A percentile compares a stretch with the other conserved stretches of the same genome.
Evolutionary conservation across 352 stramenopile genomes (phyloP).

Genomic region (Pythium coloratum): DNA sequence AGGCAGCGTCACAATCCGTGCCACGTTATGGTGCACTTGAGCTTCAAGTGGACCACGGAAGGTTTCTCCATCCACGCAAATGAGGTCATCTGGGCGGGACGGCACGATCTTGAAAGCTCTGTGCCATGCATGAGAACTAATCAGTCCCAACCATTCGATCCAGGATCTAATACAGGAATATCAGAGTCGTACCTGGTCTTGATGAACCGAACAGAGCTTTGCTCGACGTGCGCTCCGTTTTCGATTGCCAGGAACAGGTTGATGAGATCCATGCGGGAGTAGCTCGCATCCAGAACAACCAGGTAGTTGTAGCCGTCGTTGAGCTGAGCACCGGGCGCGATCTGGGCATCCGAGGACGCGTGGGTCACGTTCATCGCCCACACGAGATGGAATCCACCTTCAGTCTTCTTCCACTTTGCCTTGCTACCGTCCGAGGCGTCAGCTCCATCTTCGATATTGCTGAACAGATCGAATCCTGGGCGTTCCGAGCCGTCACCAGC

Average conservation of each 20-base stretch:
- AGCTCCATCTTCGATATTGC: slow-evolving; percentile 36
- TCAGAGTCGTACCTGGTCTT: slow-evolving; percentile 38
- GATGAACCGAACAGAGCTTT: slow-evolving; percentile 47
- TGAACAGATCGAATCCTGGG: slow-evolving; percentile 50
- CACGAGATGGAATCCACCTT: slow-evolving; percentile 35
- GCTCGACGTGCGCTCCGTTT: slow-evolving; percentile 43
- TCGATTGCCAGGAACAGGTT: slow-evolving; percentile 60
- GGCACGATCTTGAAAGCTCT: slow-evolving; percentile 52
- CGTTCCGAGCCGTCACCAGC: slow-evolving; percentile 16
- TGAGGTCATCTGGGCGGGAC: slow-evolving; percentile 35
- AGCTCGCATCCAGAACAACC: slow-evolving; percentile 45
- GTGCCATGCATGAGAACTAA: too few relatives aligned
- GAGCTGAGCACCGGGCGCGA: slow-evolving; percentile 28
- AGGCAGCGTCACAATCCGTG: slow-evolving; percentile 19
- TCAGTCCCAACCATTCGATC: too few relatives aligned
- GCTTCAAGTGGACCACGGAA: slow-evolving; percentile 39
- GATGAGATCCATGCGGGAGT: slow-evolving; percentile 39
- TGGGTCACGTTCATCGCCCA: slow-evolving; percentile 41
- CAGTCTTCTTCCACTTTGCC: slow-evolving; percentile 26
- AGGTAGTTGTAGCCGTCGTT: slow-evolving; percentile 65
- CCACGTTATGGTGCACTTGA: slow-evolving; percentile 23
- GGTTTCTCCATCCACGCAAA: slow-evolving; percentile 67
- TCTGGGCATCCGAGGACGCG: slow-evolving; percentile 29
- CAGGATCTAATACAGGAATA: too few relatives aligned
- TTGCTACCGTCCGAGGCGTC: slow-evolving; percentile 8